Evolutionary conservation across 768 basidiomycete species (phyloP).

Genomic region (Psilocybe tampanensis): DNA sequence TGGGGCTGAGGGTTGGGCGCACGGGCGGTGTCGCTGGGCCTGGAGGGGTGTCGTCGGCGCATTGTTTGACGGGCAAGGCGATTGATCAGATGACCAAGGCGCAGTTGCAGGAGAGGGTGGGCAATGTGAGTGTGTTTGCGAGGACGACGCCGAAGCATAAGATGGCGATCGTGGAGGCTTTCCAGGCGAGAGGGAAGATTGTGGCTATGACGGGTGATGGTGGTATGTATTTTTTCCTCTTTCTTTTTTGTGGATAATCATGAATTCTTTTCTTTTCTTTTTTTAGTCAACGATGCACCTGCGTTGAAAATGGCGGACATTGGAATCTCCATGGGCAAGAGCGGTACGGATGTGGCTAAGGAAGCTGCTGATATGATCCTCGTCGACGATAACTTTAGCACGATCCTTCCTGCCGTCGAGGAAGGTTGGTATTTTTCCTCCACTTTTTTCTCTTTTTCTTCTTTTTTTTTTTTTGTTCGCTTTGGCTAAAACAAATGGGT

Average conservation of each 20-base stretch:
- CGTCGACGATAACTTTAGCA: slow-evolving; percentile 96
- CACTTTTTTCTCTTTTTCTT: slow-evolving; percentile 3
- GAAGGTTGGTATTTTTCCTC: slow-evolving; percentile 59
- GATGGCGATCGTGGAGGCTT: slow-evolving; percentile 96
- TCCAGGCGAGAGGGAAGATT: slow-evolving; percentile 84
- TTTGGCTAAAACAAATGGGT: slow-evolving; percentile 8
- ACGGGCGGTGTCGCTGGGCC: slow-evolving; percentile 53
- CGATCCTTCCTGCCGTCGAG: slow-evolving; percentile 92
- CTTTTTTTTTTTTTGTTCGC: no score
- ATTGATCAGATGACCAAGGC: slow-evolving; percentile 83
- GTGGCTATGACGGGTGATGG: slow-evolving; percentile 99
- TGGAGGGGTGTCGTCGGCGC: slow-evolving; percentile 42
- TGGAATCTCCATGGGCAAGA: slow-evolving; percentile 96
- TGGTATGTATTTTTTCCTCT: slow-evolving; percentile 47
- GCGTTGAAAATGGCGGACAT: slow-evolving; percentile 98
- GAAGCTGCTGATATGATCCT: slow-evolving; percentile 97
- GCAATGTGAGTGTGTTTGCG: slow-evolving; percentile 86
- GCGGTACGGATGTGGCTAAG: slow-evolving; percentile 98
- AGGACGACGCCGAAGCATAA: slow-evolving; percentile 96
- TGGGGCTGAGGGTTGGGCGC: slow-evolving; percentile 80
- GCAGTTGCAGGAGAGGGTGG: slow-evolving; percentile 84
- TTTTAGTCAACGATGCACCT: slow-evolving; percentile 89
- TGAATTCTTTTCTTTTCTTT: slow-evolving; percentile 5
- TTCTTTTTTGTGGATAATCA: background rate
- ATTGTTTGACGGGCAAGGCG: slow-evolving; percentile 76